These are phyloP conservation scores for Starmerella vitae DNA, from an alignment of 805 yeast species.

Conservation along the genomic window DNA sequence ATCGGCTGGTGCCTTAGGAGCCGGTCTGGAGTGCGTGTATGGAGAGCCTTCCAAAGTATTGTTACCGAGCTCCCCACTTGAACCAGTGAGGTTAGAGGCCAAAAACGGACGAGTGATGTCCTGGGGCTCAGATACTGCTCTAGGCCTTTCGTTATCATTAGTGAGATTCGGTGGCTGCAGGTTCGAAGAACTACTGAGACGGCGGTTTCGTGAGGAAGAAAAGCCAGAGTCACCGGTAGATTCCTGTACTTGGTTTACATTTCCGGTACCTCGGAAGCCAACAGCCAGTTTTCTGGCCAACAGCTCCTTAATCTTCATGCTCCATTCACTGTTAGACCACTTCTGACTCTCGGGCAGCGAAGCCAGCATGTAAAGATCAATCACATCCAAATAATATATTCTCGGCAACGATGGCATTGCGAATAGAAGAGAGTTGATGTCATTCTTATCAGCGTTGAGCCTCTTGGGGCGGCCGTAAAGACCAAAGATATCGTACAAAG, in stretches of 20 bases:
- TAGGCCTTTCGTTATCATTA: constrained; percentile 24
- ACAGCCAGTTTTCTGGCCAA: constrained; percentile 39
- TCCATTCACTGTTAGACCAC: constrained; percentile 56
- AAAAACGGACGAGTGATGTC: not conserved
- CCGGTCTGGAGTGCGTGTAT: constrained; percentile 12
- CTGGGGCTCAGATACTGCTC: constrained; percentile 18
- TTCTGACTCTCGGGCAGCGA: constrained; percentile 27
- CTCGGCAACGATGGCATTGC: constrained; percentile 74
- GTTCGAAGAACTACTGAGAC: not conserved
- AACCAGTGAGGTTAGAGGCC: not conserved
- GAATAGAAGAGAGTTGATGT: constrained; percentile 53
- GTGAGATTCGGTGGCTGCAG: not conserved
- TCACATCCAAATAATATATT: constrained; percentile 54
- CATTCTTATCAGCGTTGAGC: constrained; percentile 58
- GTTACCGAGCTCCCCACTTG: not conserved
- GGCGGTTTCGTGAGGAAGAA: not conserved
- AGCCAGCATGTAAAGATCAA: constrained; percentile 39
- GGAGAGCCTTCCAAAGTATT: constrained; percentile 9
- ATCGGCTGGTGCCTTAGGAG: constrained; percentile 14
- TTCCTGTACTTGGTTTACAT: constrained; percentile 29
- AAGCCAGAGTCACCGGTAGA: not conserved
- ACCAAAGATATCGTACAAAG: constrained; percentile 59
- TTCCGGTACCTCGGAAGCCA: constrained; percentile 35
- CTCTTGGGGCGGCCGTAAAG: constrained; percentile 72
- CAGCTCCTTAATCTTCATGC: constrained; percentile 39